A percentile compares a stretch with the other conserved stretches of the same genome.
phyloP scores from a whole-genome alignment of 257 asterid genomes.

The Solanum pennellii region DNA sequence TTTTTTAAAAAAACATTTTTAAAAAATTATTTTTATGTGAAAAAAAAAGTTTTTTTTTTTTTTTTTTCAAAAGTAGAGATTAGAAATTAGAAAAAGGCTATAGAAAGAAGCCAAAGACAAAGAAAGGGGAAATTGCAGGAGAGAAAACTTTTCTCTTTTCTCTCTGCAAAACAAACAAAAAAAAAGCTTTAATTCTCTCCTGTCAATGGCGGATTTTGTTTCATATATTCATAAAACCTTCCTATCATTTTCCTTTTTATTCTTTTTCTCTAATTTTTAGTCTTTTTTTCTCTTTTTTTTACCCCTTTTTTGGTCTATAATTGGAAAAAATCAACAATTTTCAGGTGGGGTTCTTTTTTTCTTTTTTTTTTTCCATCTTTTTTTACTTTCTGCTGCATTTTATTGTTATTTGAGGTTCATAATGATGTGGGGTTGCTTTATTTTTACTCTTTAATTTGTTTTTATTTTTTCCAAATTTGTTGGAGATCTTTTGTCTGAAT shows the following conservation, averaged over 20 bases:
- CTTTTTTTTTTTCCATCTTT: too few relatives aligned
- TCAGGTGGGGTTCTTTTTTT: neutral
- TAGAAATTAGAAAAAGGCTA: neutral
- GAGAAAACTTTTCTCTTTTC: slow-evolving; percentile 17
- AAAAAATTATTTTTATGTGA: neutral
- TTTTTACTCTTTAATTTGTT: neutral
- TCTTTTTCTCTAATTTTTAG: neutral
- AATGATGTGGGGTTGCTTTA: neutral
- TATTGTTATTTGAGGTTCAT: neutral
- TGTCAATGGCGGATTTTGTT: slow-evolving; percentile 21
- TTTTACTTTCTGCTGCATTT: neutral
- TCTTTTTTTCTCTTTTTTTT: neutral
- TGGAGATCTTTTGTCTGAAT: neutral
- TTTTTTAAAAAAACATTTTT: neutral
- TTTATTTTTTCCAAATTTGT: neutral
- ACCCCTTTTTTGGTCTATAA: neutral
- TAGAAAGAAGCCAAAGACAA: neutral
- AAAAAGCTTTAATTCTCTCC: neutral
- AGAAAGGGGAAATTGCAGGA: slow-evolving; percentile 4
- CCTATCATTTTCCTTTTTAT: neutral
- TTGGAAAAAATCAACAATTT: neutral
- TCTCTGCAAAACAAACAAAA: neutral
- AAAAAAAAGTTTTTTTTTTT: neutral
- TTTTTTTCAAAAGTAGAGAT: neutral
- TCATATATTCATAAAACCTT: slow-evolving; percentile 13